A percentile compares a stretch with the other conserved stretches of the same genome.
phyloP scores from a whole-genome alignment of 2,329 filamentous ascomycete species.

The Xylaria arbuscula region DNA sequence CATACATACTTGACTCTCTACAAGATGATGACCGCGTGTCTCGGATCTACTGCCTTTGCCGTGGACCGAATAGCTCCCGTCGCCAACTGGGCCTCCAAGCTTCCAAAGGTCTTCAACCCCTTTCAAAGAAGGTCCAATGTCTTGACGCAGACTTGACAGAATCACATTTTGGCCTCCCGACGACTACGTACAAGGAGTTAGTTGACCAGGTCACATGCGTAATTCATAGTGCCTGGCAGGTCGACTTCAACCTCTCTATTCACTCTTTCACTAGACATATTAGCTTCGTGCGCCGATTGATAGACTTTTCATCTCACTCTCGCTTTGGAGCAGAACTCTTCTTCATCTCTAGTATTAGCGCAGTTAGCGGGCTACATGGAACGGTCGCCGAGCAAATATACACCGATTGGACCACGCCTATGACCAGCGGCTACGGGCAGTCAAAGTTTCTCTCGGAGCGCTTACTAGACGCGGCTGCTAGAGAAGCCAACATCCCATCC shows the following conservation, averaged over 20 bases:
- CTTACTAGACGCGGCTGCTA: constrained; percentile 37
- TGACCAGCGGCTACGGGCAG: constrained; percentile 37
- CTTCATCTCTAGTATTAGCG: constrained; percentile 40
- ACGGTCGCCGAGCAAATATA: constrained; percentile 31
- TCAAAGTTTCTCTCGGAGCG: constrained; percentile 44
- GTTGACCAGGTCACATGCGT: constrained; percentile 30
- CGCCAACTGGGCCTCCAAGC: constrained; percentile 33
- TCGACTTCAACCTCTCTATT: constrained; percentile 42
- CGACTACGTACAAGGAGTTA: constrained; percentile 29
- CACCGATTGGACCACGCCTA: constrained; percentile 33
- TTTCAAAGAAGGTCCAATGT: constrained; percentile 34
- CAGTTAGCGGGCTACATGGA: constrained; percentile 26
- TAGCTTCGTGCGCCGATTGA: constrained; percentile 24
- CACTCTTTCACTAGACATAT: constrained; percentile 37
- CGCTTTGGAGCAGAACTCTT: constrained; percentile 36
- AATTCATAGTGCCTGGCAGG: constrained; percentile 41
- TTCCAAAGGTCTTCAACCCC: constrained; percentile 26
- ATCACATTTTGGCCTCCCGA: constrained; percentile 38
- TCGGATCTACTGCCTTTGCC: constrained; percentile 41
- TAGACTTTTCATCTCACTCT: constrained; percentile 39
- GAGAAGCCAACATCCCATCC: constrained; percentile 33
- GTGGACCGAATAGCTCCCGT: constrained; percentile 23
- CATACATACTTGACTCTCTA: constrained; percentile 42
- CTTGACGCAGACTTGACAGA: constrained; percentile 36
- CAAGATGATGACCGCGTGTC: constrained; percentile 25